phyloP scores from a whole-genome alignment of 2,329 filamentous ascomycete genomes.

The Periconia sp. region DNA sequence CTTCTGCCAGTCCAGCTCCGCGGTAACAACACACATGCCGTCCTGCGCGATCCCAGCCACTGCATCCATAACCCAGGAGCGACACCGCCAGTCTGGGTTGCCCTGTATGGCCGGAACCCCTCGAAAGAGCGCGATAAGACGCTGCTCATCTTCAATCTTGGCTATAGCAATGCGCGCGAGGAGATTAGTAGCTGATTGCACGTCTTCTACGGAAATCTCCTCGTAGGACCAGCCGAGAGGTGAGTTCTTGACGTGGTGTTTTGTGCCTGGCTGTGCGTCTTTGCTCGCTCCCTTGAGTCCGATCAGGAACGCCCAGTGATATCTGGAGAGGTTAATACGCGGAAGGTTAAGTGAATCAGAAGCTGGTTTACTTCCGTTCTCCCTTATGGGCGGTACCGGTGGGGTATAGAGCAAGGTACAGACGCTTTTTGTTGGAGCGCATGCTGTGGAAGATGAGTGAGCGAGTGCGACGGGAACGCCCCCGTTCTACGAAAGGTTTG shows the following conservation, averaged over 20 bases:
- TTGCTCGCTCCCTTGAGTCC: slow-evolving; percentile 29
- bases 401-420: slow-evolving; percentile 14
- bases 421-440: slow-evolving; percentile 39
- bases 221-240: slow-evolving; percentile 29
- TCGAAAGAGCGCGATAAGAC: slow-evolving; percentile 37
- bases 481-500: no score
- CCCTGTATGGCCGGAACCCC: slow-evolving; percentile 35
- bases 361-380: slow-evolving; percentile 10
- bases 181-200: slow-evolving; percentile 25
- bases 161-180: slow-evolving; percentile 44
- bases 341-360: neutral
- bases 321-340: slow-evolving; percentile 12
- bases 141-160: slow-evolving; percentile 42
- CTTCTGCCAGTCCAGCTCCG: slow-evolving; percentile 40
- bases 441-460: slow-evolving; percentile 48
- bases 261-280: slow-evolving; percentile 21
- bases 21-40: slow-evolving; percentile 42
- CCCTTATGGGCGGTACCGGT: slow-evolving; percentile 12
- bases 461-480: no score
- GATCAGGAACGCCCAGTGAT: slow-evolving; percentile 33
- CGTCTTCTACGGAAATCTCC: slow-evolving; percentile 12
- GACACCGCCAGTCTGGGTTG: slow-evolving; percentile 45
- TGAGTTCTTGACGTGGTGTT: slow-evolving; percentile 39
- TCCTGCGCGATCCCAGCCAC: slow-evolving; percentile 39
- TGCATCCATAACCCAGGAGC: slow-evolving; percentile 43